A percentile compares a stretch with the other conserved stretches of the same genome.
Evolutionary conservation across 116 monocot species (phyloP).

Genomic region (Papilionanthe hybrid): DNA sequence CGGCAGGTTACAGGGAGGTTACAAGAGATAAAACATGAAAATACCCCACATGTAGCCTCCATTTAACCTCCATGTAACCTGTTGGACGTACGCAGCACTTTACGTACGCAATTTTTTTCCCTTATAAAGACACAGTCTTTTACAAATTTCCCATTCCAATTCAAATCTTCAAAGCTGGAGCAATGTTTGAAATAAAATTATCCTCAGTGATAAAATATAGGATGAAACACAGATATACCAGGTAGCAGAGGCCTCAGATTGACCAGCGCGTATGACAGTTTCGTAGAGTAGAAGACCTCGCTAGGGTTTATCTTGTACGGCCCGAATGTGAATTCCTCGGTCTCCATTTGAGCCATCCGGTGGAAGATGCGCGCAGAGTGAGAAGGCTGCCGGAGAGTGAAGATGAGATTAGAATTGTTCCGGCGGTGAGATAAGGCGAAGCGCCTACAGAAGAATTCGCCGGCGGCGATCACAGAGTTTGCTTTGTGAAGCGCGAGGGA

Average conservation of each 20-base stretch:
- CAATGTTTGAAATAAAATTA: neutral
- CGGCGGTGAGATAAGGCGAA: neutral
- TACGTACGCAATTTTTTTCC: no score
- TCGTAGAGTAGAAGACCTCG: slow-evolving; percentile 77
- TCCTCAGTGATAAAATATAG: neutral
- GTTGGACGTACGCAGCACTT: no score
- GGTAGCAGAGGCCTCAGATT: slow-evolving; percentile 77
- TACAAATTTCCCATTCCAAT: neutral
- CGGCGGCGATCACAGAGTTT: neutral
- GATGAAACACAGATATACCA: slow-evolving; percentile 33
- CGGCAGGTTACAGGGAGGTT: no score
- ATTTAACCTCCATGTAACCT: no score
- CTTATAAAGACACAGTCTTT: neutral
- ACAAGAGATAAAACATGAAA: no score
- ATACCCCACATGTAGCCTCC: no score
- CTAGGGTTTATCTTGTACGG: slow-evolving; percentile 69
- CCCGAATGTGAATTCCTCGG: slow-evolving; percentile 43
- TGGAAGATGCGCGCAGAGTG: slow-evolving; percentile 2
- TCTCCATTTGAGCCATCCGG: slow-evolving; percentile 19
- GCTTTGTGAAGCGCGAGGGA: neutral
- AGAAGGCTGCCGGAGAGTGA: neutral
- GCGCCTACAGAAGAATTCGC: neutral
- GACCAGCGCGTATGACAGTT: slow-evolving; percentile 77
- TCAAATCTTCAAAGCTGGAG: neutral
- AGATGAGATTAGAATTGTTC: neutral